Base-by-base conservation (phyloP, 164 flowering plant genomes). In the Santalum album region DNA sequence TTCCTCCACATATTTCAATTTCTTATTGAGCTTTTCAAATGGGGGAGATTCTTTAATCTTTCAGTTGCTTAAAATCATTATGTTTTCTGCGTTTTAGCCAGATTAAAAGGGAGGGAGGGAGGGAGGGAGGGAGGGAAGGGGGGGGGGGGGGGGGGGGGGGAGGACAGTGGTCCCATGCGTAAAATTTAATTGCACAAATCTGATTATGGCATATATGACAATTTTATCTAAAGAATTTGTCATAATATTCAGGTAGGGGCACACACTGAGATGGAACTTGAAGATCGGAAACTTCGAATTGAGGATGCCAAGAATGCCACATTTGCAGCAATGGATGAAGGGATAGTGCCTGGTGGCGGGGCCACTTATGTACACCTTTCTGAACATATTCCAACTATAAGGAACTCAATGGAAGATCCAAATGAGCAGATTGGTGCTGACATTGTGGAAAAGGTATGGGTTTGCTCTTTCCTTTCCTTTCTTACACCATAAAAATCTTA, bases 221-320 rank as follows among this genome's bases (percentile, higher is more conserved):
- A 29, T 29, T 29, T 29, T 29, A 29, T 3, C 9, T 60, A 57
- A 62, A 58, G 50, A 48, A 56, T 60, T 68, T 38, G 45, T 26
- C 46, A 22, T 71, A 43, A 38, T 21, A 50, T 67, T 59, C 57
- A 90, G 97, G 97, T 92, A 9, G 97, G 99, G 65, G 99, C 88
- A 48, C 84, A 78, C 56, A 89, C 95, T 1, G 99, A 89, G 66
- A 49, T 62, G n/a, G 99, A 90, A 65, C 87, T 92, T 35, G 96
- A 85, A 67, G 99, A 92, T 44, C 73, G 78, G 17, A 92, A 87
- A 66, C 92, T 89, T 38, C 75, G 87, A 69, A 71, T 89, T 52
- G 92, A 87, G 72, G 99, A 92, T 77, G 99, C 99, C 43, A 87
- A 83, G 69, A 78, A 73, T 75, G 84, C 99, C 46, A 87, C 90